Conservation (phyloP, 441 rosid genomes). For the Adansonia madagascariensis region DNA sequence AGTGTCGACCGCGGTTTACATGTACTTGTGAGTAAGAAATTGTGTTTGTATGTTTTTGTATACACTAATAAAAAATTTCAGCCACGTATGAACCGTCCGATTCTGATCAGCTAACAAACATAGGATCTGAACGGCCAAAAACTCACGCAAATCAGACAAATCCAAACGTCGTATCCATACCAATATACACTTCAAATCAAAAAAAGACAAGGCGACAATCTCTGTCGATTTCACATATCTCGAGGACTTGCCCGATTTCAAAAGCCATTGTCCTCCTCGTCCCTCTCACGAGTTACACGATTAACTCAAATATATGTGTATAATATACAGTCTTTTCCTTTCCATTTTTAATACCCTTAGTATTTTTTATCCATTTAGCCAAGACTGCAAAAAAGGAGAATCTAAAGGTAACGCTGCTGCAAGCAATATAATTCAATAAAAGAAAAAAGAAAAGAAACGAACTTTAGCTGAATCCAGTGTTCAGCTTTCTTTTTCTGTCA, state of each 20-base stretch:
- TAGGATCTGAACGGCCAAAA: not conserved
- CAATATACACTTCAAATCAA: slow-evolving; percentile 4
- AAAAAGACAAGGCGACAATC: slow-evolving; percentile 54
- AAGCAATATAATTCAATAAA: not conserved
- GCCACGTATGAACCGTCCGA: not conserved
- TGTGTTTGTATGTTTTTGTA: not conserved
- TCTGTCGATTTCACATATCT: slow-evolving; percentile 50
- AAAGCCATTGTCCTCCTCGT: slow-evolving; percentile 31
- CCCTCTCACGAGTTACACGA: slow-evolving; percentile 21
- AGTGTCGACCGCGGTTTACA: not conserved
- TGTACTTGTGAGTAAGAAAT: not conserved
- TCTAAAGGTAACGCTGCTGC: not conserved
- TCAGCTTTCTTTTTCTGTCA: slow-evolving; percentile 1
- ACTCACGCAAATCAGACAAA: not conserved
- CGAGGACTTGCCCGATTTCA: slow-evolving; percentile 47
- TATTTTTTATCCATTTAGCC: slow-evolving; percentile 29
- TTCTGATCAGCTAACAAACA: not conserved
- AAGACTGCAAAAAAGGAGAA: slow-evolving; percentile 24
- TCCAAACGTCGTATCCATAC: not conserved
- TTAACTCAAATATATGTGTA: not conserved
- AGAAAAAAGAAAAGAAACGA: not conserved
- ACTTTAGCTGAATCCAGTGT: slow-evolving; percentile 14
- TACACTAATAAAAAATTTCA: not conserved
- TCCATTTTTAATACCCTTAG: not conserved
- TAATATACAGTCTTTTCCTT: not conserved